Conservation (phyloP, 495 filamentous ascomycete species). For the Jackrogersella minutella region DNA sequence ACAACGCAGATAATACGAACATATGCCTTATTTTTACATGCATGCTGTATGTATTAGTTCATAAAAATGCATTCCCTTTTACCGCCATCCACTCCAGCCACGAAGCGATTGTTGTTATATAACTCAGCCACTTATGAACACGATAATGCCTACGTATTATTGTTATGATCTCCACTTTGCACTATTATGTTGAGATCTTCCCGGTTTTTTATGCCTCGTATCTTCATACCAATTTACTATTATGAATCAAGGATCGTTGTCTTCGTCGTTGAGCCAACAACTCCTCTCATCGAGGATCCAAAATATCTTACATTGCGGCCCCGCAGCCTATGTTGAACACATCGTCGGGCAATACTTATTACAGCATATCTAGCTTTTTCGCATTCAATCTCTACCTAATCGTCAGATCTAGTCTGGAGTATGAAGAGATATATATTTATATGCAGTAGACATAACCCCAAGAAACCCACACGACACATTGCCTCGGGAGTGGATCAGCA, state of each 20-base stretch:
- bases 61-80: too few relatives aligned
- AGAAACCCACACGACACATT: not conserved
- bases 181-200: not conserved
- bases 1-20: not conserved
- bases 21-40: not conserved
- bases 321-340: not conserved
- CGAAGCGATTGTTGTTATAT: not conserved
- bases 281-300: not conserved
- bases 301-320: not conserved
- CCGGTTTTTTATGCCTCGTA: slow-evolving; percentile 27
- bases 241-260: not conserved
- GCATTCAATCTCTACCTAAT: not conserved
- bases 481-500: not conserved
- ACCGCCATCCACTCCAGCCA: too few relatives aligned
- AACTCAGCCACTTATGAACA: not conserved
- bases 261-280: slow-evolving; percentile 4
- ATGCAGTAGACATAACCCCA: not conserved
- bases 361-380: not conserved
- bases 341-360: not conserved
- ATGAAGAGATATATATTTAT: not conserved
- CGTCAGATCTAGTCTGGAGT: not conserved
- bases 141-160: slow-evolving; percentile 6
- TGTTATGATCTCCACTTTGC: slow-evolving; percentile 12
- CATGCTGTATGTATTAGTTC: too few relatives aligned
- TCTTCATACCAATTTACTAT: not conserved